These are phyloP conservation scores for Calonectria montana DNA, from an alignment of 2,329 filamentous ascomycete species.

Conservation along the genomic window DNA sequence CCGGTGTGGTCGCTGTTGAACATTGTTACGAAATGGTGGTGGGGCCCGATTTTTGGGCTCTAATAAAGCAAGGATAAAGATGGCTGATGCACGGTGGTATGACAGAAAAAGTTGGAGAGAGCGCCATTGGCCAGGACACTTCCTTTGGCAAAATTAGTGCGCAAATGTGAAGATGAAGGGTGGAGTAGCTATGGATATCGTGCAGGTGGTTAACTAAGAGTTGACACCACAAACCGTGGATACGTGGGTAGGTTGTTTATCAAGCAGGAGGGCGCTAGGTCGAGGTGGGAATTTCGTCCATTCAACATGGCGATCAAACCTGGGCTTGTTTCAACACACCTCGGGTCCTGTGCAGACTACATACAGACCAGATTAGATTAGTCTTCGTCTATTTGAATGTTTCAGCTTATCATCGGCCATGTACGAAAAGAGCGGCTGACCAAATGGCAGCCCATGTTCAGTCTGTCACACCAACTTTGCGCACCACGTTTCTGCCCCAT, in stretches of 20 bases:
- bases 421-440: background rate
- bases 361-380: background rate
- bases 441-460: background rate
- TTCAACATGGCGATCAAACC: background rate
- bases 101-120: background rate
- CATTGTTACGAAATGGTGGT: background rate
- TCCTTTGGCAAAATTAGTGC: background rate
- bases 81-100: background rate
- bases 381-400: background rate
- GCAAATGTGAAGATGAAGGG: background rate
- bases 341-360: too few species aligned
- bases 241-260: background rate
- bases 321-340: background rate
- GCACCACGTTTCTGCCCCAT: conserved; percentile 1
- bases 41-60: background rate
- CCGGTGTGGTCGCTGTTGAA: background rate
- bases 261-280: background rate
- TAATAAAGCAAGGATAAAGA: background rate
- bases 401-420: background rate
- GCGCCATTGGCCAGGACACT: background rate
- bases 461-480: background rate
- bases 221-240: conserved; percentile 2
- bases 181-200: background rate
- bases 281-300: background rate
- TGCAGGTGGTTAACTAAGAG: background rate